Base-by-base conservation (phyloP, 1,284 basidiomycete species). In the Papiliotrema fonsecae region DNA sequence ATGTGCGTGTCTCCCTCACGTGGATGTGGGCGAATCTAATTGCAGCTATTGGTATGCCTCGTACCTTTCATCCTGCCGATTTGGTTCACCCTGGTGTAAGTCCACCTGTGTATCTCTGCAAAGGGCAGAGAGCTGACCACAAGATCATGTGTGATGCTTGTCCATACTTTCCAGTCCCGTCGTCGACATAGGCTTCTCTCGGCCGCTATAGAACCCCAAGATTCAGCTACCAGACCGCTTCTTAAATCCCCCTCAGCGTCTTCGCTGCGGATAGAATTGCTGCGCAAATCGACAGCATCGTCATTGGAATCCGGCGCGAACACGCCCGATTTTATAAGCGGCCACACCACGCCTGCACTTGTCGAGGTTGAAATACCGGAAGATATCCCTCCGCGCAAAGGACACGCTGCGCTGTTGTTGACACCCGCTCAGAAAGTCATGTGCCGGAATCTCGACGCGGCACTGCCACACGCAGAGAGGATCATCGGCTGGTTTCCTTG, bases 401-500 rank as follows among this genome's bases (percentile, higher is more conserved):
- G 25, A 11, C 44, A 41, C 11, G 43, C 44, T 21, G 57, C 62
- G 28, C 54, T 67, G 0, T 36, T 64, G 13, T 51, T 72, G n/a
- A 63, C 61, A 0, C 36, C 54, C 1, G 42, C 43, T 9, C 69
- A 72, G 44, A 60, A 55, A 26, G n/a, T 25, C 18, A 72, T 72
- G 59, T 49, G 65, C 4, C 24, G 40, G 13, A 54, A 62, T 38
- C 42, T 72, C 19, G 55, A 61, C 25, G 25, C 31, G 19, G 43
- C 47, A 0, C 51, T 69, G 19, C 65, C 64, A 14, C 57, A 65
- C 34, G 54, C 65, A 14, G 55, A 70, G 50, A 54, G 65, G 35
- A 49, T 72, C 18, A 50, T 68, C 13, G 57, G 61, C 10, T 72
- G 68, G 68, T 72, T 67, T 48, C 69, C 68, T 0, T 59, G 56